phyloP scores from a whole-genome alignment of 257 asterid genomes.

The Eustoma russellianum region DNA sequence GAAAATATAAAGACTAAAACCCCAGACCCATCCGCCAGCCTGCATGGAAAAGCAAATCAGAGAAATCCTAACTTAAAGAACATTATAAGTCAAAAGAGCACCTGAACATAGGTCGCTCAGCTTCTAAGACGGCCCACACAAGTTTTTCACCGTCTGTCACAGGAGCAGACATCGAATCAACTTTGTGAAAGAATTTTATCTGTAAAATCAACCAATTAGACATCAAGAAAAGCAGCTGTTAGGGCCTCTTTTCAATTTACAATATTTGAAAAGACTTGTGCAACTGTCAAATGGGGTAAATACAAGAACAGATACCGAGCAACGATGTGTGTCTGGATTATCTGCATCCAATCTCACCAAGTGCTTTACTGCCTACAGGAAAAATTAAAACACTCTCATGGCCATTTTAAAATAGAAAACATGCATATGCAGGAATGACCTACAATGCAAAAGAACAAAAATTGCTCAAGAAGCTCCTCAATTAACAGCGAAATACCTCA shows the following conservation, averaged over 20 bases:
- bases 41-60: neutral
- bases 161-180: constrained; percentile 62
- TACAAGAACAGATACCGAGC: constrained; percentile 52
- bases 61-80: neutral
- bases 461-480: neutral
- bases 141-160: constrained; percentile 65
- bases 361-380: constrained; percentile 77
- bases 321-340: constrained; percentile 71
- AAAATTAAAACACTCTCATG: constrained; percentile 4
- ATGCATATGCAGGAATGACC: neutral
- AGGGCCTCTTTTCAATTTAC: constrained; percentile 1
- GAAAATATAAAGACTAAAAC: neutral
- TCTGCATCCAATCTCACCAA: constrained; percentile 65
- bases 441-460: neutral
- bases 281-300: neutral
- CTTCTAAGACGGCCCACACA: constrained; percentile 75
- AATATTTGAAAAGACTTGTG: neutral
- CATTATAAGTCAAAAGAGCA: constrained; percentile 16
- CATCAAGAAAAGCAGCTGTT: constrained; percentile 1
- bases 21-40: neutral
- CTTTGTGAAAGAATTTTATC: constrained; percentile 77
- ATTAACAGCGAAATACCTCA: no score
- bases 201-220: constrained; percentile 20
- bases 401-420: neutral
- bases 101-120: constrained; percentile 71